Base-by-base conservation (phyloP, 73 alveolate genomes). In the Stentor roeselii region DNA sequence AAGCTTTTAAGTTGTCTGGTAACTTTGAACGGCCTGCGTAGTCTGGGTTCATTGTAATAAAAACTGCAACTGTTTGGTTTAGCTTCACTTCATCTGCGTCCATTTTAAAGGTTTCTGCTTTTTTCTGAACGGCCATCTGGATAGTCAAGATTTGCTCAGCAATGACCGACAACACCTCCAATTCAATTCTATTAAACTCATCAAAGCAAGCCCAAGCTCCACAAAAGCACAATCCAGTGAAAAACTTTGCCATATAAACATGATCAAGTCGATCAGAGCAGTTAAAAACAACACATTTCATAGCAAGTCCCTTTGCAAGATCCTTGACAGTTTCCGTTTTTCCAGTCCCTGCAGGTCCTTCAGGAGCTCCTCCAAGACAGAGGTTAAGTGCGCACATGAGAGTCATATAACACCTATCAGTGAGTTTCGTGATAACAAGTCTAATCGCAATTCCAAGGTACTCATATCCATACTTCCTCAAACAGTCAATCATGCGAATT, bases 251-350 rank as follows among this genome's bases (percentile, higher is more conserved):
- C 98, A 98, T 98, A 75, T 27, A 39, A 36, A 74, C 31, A 59
- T 39, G 76, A 34, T 83, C 75, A 41, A 83, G 76, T 39, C 76
- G 34, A 34, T 76, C 84, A 30, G 87, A 2, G 80, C 89, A 3
- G 34, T 83, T 75, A 59, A 76, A 83, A 41, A 75, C 86, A 34
- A 95, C 95, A 86, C 95, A 90, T 92, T 87, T 90, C 90, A 95
- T 96, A 36, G 98, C 98, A 60, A 36, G 97, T 96, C 34, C 92
- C 83, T 96, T 96, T 39, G 99, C 98, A 59, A 98, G 92, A 92
- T 97, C 99, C 90, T 98, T 98, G 82, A 96, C 98, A 40, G 99
- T 97, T 86, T 98, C 99, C 0, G 99, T 98, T 92, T 98, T 98
- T 3, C 89, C 89, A 36, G 85, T 82, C 42, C 99, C 99, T 59